Percentiles rank a stretch among this genome's conserved stretches.
Conservation (phyloP, 345 rosid genomes). For the Salix udensis region DNA sequence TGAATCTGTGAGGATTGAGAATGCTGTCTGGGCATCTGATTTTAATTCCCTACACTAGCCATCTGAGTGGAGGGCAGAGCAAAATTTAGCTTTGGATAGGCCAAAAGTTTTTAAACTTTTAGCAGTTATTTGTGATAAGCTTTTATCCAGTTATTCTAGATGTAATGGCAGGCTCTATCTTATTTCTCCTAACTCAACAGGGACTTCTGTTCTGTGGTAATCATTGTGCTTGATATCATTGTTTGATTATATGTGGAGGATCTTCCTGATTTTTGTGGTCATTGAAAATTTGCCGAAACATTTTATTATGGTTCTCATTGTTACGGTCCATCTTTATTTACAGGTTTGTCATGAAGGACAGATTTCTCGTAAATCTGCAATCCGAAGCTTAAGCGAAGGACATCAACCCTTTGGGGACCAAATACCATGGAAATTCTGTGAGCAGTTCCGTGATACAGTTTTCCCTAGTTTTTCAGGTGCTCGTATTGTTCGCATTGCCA, state of each 20-base stretch:
- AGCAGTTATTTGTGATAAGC: neutral
- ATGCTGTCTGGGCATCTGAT: neutral
- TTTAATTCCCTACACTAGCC: neutral
- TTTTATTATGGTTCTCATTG: neutral
- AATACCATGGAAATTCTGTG: constrained; percentile 97
- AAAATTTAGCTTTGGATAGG: neutral
- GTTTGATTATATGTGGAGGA: neutral
- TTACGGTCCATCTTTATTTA: neutral
- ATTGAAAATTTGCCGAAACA: neutral
- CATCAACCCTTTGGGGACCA: constrained; percentile 95
- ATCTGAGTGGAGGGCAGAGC: neutral
- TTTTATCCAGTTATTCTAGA: neutral
- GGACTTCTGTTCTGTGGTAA: neutral
- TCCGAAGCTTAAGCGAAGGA: constrained; percentile 65
- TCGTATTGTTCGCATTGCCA: constrained; percentile 95
- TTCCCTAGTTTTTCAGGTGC: constrained; percentile 96
- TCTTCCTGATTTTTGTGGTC: neutral
- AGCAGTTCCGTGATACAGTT: constrained; percentile 71
- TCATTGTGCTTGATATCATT: neutral
- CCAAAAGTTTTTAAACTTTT: neutral
- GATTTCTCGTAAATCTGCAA: constrained; percentile 77
- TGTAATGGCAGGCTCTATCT: neutral
- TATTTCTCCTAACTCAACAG: neutral
- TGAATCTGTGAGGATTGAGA: neutral
- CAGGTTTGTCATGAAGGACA: constrained; percentile 93